Evolutionary conservation across 305 asterid genomes (phyloP), one percentile per base, ranked within the genome.

Genomic region (Nicotiana rustica): DNA sequence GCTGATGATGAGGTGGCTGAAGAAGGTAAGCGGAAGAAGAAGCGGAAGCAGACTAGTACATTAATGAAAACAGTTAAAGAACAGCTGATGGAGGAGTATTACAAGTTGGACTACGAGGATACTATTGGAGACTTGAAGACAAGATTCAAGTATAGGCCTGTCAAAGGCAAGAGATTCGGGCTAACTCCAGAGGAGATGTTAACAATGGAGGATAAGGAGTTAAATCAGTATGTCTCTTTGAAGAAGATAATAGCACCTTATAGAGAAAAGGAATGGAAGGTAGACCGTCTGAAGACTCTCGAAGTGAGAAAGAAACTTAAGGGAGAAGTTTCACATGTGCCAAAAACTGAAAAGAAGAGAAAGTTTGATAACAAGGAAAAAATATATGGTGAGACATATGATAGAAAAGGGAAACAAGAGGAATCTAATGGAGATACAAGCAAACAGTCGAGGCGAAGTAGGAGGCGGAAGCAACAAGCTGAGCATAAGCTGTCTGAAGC

Each of bases 51-150:
- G 38, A 76, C 86, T n/a, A 90, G 92, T 81, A 96, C 87, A 13
- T 90, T 86, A 15, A 95, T 91, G 88, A 88, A 92, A 85, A 93
- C 91, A 5, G 90, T 89, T 78, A 87, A 83, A 68, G 93, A 92
- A 81, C 86, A 91, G 83, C 84, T 91, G 82, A 71, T 96, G 97
- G 98, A 96, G 68, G 99, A 96, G 88, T 96, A 94, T 71, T 89
- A 94, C 89, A 93, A 93, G 88, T 87, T 96, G 91, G 98, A 94
- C 83, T 94, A 93, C 82, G 99, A 96, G 84, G 99, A 89, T 76
- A 91, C 96, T 6, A 84, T 94, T 12, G 99, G 94, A 10, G 98
- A 92, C 86, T 82, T 94, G 89, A 93, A 92, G 84, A 94, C 99
- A 15, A 92, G 98, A 84, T 96, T 96, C 82, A 93, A 91, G 87